These are phyloP conservation scores for Spinacia oleracea DNA, from an alignment of 179 eudicot species.

Conservation along the genomic window DNA sequence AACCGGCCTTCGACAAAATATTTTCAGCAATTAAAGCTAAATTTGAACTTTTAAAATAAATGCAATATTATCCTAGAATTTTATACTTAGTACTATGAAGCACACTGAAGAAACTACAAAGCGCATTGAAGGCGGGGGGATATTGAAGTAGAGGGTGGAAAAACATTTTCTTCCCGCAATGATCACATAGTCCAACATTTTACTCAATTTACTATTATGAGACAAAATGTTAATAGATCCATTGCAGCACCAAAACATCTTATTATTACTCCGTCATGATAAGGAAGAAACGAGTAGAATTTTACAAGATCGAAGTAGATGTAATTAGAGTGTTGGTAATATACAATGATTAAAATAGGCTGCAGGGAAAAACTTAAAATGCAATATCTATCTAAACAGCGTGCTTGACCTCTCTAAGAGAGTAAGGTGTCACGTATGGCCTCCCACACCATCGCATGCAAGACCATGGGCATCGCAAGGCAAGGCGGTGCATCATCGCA, in stretches of 20 bases:
- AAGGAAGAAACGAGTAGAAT: background rate
- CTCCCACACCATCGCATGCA: too few species aligned
- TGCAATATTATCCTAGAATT: too few species aligned
- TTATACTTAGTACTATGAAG: too few species aligned
- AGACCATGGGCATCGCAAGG: too few species aligned
- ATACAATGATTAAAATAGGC: background rate
- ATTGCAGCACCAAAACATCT: background rate
- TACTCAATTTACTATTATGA: background rate
- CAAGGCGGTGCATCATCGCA: too few species aligned
- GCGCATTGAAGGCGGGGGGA: too few species aligned
- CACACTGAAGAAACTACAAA: too few species aligned
- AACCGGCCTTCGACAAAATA: too few species aligned
- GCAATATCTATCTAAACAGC: background rate
- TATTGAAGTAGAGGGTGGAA: too few species aligned
- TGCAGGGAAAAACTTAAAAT: background rate
- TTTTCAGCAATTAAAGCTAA: too few species aligned
- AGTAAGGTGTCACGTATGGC: too few species aligned
- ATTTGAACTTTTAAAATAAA: too few species aligned
- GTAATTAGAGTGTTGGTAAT: background rate
- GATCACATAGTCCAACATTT: background rate
- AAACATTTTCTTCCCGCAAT: background rate
- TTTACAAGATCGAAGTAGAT: background rate
- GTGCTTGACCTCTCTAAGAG: background rate
- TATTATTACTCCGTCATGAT: background rate
- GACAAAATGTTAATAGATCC: background rate